Evolutionary conservation across 2,329 filamentous ascomycete species (phyloP), one percentile per base, ranked within the genome.

Genomic region (Exophiala phaeomuriformis): DNA sequence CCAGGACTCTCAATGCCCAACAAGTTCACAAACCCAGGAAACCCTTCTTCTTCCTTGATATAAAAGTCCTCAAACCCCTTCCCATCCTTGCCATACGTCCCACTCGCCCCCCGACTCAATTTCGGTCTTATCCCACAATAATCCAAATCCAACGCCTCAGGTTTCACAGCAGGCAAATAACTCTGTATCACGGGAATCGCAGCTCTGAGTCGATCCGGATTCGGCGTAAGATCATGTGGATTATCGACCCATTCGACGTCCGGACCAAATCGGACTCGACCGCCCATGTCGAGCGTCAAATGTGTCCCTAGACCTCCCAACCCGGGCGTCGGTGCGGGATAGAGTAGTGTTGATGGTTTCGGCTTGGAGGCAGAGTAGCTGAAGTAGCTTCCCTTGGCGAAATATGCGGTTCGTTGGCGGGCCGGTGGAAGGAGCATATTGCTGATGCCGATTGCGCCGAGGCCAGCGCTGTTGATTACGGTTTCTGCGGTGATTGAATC

Each of bases 381-480:
- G 72, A 94, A 97, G 74, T 98, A 98, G 56, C 88, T 91, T 0
- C 93, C 93, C 73, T 98, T 98, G 55, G 91, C 91, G 71, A 86
- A 97, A 74, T 81, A 87, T 3, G 89, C 79, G 28, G 70, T 78
- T 37, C 74, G 73, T 47, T 82, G 82, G 3, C 78, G 71, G 0
- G 72, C 68, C 0, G 72, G 62, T 0, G 84, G 82, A 0, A 88
- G 76, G 36, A 97, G 80, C 79, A 90, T 84, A 72, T 97, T 98
- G 65, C 86, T 85, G 42, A 97, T 75, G 27, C 73, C 73, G 48
- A 85, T 85, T 19, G 90, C 88, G 57, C 80, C 82, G 10, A 96
- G 80, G 0, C 93, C 93, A 0, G 91, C 91, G 1, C 85, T 82
- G 71, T 97, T 98, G 64, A 97, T 75, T 7, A 97, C 67, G 0